phyloP scores from a whole-genome alignment of 768 basidiomycete genomes.

The Chalciporus piperatus region DNA sequence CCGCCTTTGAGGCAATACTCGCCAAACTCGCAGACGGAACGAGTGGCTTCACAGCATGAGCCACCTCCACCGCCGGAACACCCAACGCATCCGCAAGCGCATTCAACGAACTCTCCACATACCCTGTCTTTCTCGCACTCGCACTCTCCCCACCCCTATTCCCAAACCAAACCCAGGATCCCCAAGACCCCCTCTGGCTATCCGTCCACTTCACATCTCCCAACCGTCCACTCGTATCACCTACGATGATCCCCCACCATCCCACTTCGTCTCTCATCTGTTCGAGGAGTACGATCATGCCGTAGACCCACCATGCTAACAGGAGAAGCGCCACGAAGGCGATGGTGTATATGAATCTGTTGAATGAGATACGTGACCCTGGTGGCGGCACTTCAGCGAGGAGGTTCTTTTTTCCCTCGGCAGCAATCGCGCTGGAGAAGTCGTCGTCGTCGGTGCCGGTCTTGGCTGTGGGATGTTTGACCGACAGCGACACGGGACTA shows the following conservation, averaged over 20 bases:
- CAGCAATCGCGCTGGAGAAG: neutral
- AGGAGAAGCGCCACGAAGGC: conserved; percentile 41
- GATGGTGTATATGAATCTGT: conserved; percentile 50
- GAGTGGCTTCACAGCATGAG: conserved; percentile 57
- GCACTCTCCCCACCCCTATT: conserved; percentile 1
- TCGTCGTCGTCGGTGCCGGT: neutral
- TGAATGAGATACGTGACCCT: conserved; percentile 3
- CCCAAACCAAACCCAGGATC: conserved; percentile 1
- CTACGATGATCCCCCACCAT: conserved; percentile 45
- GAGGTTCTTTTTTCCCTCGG: no score
- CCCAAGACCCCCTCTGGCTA: conserved; percentile 7
- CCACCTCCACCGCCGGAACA: conserved; percentile 57
- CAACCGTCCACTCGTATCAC: neutral
- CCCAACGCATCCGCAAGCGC: conserved; percentile 62
- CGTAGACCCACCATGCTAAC: conserved; percentile 51
- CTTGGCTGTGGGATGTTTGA: neutral
- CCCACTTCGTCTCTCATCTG: conserved; percentile 50
- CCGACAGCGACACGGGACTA: conserved; percentile 5
- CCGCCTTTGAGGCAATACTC: conserved; percentile 42
- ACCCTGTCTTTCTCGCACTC: conserved; percentile 11
- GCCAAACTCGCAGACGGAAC: conserved; percentile 61
- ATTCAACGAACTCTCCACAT: conserved; percentile 55
- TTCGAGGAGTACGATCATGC: conserved; percentile 42
- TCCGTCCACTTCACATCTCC: neutral
- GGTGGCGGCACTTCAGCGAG: conserved; percentile 1